Evolutionary conservation across 164 flowering plant species (phyloP).

Genomic region (Litsea cubeba): DNA sequence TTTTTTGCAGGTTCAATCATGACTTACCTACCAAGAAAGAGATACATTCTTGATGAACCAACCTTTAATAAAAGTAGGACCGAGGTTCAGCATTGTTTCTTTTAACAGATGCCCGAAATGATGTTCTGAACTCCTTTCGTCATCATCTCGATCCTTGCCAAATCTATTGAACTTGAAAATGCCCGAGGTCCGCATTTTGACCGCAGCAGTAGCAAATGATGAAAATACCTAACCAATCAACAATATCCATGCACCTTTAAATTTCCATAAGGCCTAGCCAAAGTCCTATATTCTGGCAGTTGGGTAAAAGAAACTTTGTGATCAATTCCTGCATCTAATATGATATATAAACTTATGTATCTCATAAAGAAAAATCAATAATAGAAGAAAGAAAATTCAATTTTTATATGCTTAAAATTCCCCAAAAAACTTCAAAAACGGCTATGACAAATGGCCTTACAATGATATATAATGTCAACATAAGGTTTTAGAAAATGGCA

Average conservation of each 20-base stretch:
- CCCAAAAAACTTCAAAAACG: neutral
- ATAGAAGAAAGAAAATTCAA: neutral
- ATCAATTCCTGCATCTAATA: neutral
- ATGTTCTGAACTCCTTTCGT: constrained; percentile 33
- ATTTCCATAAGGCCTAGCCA: neutral
- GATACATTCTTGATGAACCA: constrained; percentile 10
- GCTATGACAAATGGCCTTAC: neutral
- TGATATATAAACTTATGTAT: neutral
- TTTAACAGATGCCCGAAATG: constrained; percentile 71
- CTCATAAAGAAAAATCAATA: neutral
- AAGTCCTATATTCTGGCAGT: neutral
- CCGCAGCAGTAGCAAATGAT: constrained; percentile 57
- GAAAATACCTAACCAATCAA: constrained; percentile 51
- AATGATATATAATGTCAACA: too few relatives aligned
- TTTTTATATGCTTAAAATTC: neutral
- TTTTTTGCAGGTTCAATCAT: neutral
- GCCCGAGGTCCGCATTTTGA: constrained; percentile 56
- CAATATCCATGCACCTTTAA: constrained; percentile 6
- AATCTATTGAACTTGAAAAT: constrained; percentile 24
- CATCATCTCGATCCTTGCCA: constrained; percentile 21
- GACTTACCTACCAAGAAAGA: neutral
- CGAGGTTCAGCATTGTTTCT: constrained; percentile 82
- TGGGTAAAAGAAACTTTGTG: neutral
- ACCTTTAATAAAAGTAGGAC: constrained; percentile 98
- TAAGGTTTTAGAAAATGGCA: too few relatives aligned